Evolutionary conservation across 192 early-diverging fungal species (phyloP).

Genomic region (Coemansia sp.): DNA sequence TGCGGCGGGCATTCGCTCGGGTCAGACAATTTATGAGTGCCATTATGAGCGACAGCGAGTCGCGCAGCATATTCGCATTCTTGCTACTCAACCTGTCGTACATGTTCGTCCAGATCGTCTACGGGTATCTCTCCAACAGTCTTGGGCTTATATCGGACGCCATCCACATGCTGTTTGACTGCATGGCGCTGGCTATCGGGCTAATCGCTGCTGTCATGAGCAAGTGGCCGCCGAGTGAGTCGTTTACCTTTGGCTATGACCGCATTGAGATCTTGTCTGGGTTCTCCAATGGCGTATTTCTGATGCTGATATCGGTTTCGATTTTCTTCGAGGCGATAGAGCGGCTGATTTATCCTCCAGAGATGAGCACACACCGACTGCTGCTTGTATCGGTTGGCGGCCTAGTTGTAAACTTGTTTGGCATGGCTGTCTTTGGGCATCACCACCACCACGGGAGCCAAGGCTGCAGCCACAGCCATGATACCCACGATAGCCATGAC

Average conservation of each 20-base stretch:
- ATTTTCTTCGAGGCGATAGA: slow-evolving; percentile 93
- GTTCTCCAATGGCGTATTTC: slow-evolving; percentile 91
- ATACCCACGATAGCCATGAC: slow-evolving; percentile 40
- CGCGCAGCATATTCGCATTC: slow-evolving; percentile 94
- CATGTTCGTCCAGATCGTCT: slow-evolving; percentile 87
- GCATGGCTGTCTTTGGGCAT: slow-evolving; percentile 88
- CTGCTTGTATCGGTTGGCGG: slow-evolving; percentile 89
- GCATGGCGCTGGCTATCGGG: slow-evolving; percentile 85
- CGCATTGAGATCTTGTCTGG: slow-evolving; percentile 92
- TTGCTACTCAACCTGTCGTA: slow-evolving; percentile 90
- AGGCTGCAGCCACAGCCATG: slow-evolving; percentile 65
- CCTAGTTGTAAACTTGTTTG: slow-evolving; percentile 90
- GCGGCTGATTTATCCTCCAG: slow-evolving; percentile 82
- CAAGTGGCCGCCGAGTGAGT: slow-evolving; percentile 86
- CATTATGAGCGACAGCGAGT: slow-evolving; percentile 61
- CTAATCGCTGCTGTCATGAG: slow-evolving; percentile 87
- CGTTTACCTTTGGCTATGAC: slow-evolving; percentile 76
- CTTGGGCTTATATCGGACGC: slow-evolving; percentile 94
- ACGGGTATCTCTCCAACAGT: slow-evolving; percentile 81
- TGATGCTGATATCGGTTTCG: slow-evolving; percentile 85
- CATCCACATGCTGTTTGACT: slow-evolving; percentile 99
- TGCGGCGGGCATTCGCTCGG: not conserved
- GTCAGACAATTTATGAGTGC: slow-evolving; percentile 17
- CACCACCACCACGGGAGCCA: slow-evolving; percentile 74
- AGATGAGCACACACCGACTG: slow-evolving; percentile 84